Evolutionary conservation across 2,329 filamentous ascomycete genomes (phyloP).

Genomic region (Cordyceps tenuipes): DNA sequence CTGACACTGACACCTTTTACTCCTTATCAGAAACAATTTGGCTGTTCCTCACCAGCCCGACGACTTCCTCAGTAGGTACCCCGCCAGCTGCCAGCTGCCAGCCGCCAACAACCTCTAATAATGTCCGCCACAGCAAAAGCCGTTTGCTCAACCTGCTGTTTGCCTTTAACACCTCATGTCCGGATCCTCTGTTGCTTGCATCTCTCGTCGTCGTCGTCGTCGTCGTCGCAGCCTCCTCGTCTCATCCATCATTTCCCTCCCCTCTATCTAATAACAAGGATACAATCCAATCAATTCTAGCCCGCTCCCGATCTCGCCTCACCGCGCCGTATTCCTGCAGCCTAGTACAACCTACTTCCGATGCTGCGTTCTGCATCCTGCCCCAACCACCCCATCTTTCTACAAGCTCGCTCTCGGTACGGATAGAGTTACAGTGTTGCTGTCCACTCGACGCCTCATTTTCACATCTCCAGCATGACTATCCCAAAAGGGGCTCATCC

Average conservation of each 20-base stretch:
- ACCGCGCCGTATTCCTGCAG: neutral
- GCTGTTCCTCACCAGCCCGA: neutral
- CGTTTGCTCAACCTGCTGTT: neutral
- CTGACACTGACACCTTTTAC: neutral
- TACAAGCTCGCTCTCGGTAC: neutral
- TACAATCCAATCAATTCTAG: neutral
- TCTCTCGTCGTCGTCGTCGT: neutral
- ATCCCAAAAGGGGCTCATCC: conserved; percentile 9
- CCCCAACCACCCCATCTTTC: neutral
- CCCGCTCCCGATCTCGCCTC: neutral
- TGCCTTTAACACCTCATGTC: too few species aligned
- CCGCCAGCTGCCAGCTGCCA: neutral
- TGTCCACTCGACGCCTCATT: conserved; percentile 3
- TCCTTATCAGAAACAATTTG: neutral
- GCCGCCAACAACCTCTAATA: neutral
- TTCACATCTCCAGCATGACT: conserved; percentile 12
- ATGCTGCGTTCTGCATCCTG: neutral
- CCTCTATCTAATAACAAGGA: neutral
- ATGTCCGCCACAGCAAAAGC: neutral
- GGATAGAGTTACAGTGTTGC: neutral
- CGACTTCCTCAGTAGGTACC: neutral
- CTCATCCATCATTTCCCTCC: neutral
- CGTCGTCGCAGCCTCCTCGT: neutral
- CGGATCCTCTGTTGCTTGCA: too few species aligned
- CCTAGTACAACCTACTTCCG: conserved; percentile 2